Evolutionary conservation across 257 asterid genomes (phyloP), one percentile per base, ranked within the genome.

Genomic region (Lantana camara): DNA sequence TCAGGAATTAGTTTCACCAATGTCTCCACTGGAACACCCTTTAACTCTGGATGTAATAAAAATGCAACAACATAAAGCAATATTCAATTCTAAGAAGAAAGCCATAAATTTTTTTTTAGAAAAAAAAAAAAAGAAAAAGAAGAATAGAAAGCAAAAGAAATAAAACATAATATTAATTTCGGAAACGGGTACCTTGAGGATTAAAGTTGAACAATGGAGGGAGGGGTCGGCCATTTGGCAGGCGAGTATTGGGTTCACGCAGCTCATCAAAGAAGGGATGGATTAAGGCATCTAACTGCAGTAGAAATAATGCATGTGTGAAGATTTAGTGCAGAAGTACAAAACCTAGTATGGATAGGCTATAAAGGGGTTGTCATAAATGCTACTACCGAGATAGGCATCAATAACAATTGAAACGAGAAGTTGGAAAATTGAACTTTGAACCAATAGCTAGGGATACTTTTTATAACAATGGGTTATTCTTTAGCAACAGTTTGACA

Each of bases 131-230:
- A 30, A 30, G 35, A 30, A 2, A n/a, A 2, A 7, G 35, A 30
- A 30, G 7, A 30, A 30, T 7, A 35, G 40, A 35, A 35, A 35
- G 35, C 40, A 27, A 27, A 27, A 27, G 23, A 4, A 21, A 65
- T 29, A 57, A 20, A 21, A 10, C 5, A 27, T 27, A 27, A 27
- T n/a, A 27, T 29, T 19, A 9, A 10, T 50, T 38, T 8, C 27
- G 34, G 68, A 51, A 22, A 63, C 29, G 42, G 51, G 4, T 15
- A 88, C 97, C 94, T 23, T 79, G 89, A 55, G 95, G 85, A 75
- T 79, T 86, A 51, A 89, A 89, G 82, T 89, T 86, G 74, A 89
- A 89, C 48, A 89, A 68, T 11, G 93, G 93, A 57, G 96, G 95
- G 60, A 89, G 86, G 48, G 71, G 66, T n/a, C 90, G 84, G 20